Conservation (phyloP, 495 filamentous ascomycete genomes). For the Talaromyces liani region DNA sequence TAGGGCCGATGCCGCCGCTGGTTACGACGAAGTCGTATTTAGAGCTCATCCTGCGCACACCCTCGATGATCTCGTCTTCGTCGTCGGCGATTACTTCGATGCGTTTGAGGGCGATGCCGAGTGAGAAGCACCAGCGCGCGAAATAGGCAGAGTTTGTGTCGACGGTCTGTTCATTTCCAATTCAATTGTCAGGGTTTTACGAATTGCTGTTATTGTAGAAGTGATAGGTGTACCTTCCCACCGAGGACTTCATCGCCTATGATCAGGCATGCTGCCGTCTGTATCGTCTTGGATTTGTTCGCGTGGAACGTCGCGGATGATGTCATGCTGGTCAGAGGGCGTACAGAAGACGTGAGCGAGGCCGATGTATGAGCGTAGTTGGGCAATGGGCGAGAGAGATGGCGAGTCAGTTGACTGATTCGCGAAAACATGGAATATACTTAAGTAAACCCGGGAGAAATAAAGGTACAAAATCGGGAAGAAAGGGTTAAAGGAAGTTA, state of each 20-base stretch:
- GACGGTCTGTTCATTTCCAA: constrained; percentile 45
- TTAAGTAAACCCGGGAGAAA: not conserved
- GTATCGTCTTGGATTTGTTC: constrained; percentile 56
- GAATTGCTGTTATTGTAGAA: too few species aligned
- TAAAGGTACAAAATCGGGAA: not conserved
- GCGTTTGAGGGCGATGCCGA: constrained; percentile 83
- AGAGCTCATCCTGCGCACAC: constrained; percentile 72
- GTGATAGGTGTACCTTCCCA: constrained; percentile 62
- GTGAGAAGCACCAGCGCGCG: constrained; percentile 85
- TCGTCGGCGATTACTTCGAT: constrained; percentile 92
- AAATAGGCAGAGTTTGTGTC: constrained; percentile 92
- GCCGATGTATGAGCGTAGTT: constrained; percentile 45
- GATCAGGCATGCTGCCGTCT: constrained; percentile 88
- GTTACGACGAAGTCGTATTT: constrained; percentile 94
- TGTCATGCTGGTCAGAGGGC: constrained; percentile 43
- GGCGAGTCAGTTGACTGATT: constrained; percentile 63
- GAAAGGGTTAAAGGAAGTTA: not conserved
- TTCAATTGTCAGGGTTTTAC: not conserved
- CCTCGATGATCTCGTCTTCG: constrained; percentile 83
- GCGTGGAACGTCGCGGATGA: constrained; percentile 42
- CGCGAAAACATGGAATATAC: constrained; percentile 59
- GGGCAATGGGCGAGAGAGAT: constrained; percentile 58
- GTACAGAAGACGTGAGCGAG: constrained; percentile 17
- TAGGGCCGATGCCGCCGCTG: constrained; percentile 90
- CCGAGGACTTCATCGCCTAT: constrained; percentile 96